Evolutionary conservation across 345 rosid species (phyloP), one percentile per base, ranked within the genome.

Genomic region (Populus deltoides): DNA sequence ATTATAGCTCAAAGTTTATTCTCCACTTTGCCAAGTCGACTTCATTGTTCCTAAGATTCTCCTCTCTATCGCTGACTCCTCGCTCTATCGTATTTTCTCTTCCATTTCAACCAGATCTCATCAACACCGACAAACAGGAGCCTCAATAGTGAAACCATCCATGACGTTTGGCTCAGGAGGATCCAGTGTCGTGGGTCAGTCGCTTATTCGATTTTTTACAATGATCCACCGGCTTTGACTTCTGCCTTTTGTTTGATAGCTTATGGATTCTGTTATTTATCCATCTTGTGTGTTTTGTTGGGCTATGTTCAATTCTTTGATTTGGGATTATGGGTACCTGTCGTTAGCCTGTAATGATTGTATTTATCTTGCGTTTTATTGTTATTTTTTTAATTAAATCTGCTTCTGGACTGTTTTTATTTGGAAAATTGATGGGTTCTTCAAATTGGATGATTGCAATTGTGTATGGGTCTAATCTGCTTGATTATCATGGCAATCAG

Each of bases 151-250:
- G 67, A 72, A 33, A 75, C 79, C 84, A 77, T 25, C 81, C 85
- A 92, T 92, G 93, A 90, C 93, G 87, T 92, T 92, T 78, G 94
- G 97, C 90, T 90, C 97, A 59, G 97, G 88, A 78, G 97, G 94
- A 92, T 89, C 97, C 55, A 88, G 94, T 84, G 94, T 92, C 79
- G 97, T 92, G 73, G 97, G 97, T 90, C 47, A 81, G 88, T 73
- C 62, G 43, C 20, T 41, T 20, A 29, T 59, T 61, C 75, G 70
- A 31, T 39, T 8, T 10, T 25, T 43, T 51, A 20, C 31, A 17
- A 57, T 70, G 66, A 62, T 49, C 10, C 33, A 3, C 22, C 45
- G 36, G 55, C 39, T n/a, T 66, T 59, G 25, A 41, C 18, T 41
- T 69, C 11, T 81, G 53, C 10, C 49, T 43, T 35, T 18, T 47